phyloP scores from a whole-genome alignment of 495 filamentous ascomycete species.

The Xylaria grammica region DNA sequence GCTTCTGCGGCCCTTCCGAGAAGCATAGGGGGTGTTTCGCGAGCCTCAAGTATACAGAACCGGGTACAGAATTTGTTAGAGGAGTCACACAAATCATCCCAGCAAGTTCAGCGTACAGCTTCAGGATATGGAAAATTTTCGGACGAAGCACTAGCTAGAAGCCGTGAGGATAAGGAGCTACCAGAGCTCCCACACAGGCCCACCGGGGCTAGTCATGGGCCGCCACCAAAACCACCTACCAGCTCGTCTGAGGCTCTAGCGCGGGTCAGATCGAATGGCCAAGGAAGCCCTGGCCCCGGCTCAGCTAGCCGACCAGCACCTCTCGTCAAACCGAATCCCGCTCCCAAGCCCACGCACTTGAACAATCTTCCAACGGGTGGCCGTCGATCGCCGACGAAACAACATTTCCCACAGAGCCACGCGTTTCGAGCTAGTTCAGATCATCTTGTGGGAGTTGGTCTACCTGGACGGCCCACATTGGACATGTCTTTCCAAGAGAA shows the following conservation, averaged over 20 bases:
- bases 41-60: slow-evolving; percentile 84
- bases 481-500: slow-evolving; percentile 55
- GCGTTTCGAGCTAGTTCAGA: slow-evolving; percentile 31
- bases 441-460: slow-evolving; percentile 45
- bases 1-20: slow-evolving; percentile 45
- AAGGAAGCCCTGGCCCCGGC: slow-evolving; percentile 25
- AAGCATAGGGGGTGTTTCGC: slow-evolving; percentile 62
- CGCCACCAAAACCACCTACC: slow-evolving; percentile 30
- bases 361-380: slow-evolving; percentile 50
- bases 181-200: slow-evolving; percentile 30
- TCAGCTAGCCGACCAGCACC: slow-evolving; percentile 32
- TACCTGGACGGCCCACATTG: slow-evolving; percentile 49
- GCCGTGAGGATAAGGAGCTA: slow-evolving; percentile 30
- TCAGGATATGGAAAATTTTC: slow-evolving; percentile 89
- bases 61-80: slow-evolving; percentile 86
- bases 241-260: slow-evolving; percentile 27
- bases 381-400: slow-evolving; percentile 45
- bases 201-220: slow-evolving; percentile 22
- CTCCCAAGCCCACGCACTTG: slow-evolving; percentile 59
- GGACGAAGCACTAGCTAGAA: slow-evolving; percentile 47
- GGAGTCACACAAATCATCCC: slow-evolving; percentile 68
- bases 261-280: slow-evolving; percentile 25
- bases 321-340: slow-evolving; percentile 41
- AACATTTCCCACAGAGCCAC: slow-evolving; percentile 13
- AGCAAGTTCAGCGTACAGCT: slow-evolving; percentile 70